Base-by-base conservation (phyloP, 1,284 basidiomycete species). In the Sparassis latifolia region DNA sequence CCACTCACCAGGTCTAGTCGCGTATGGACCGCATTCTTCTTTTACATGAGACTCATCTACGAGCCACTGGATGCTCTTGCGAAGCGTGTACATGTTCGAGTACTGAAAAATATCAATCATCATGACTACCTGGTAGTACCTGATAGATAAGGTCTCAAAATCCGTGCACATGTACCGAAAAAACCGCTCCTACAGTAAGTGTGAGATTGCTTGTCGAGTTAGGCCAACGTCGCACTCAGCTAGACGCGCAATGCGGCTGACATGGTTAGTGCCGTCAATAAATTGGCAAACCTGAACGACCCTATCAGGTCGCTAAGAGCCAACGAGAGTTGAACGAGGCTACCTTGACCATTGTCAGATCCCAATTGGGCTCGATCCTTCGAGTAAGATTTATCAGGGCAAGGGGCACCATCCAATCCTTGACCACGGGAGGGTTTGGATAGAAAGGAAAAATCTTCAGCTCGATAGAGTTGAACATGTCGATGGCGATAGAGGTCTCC, bases 401-500 rank as follows among this genome's bases (percentile, higher is more conserved):
- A 7, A 99, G 76, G 1, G 96, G 97, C 0, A 99, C 97, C 70
- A 92, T 86, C 95, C 96, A 99, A 62, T 97, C 92, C 55, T 88
- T 79, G 28, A 97, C 89, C 0, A 79, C 73, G 0, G 89, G 84
- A 6, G 97, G 97, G 62, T 98, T 98, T 3, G 94, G 90, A 61
- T 94, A 97, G 67, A 94, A 96, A 0, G 92, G 97, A 55, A 98
- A 95, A 37, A 99, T 89, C 66, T 97, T 97, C 59, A 99, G 69
- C 64, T 97, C 93, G 52, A 97, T 87, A 3, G 89, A 91, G 64
- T 93, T 95, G 74, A 91, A 93, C 48, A 80, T 77, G 66, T 95
- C 91, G 52, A 97, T 84, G 1, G 80, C 77, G 49, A 97, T 95
- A 2, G 89, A 92, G 1, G 94, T 94, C 69, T 97, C 94, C 0